Base-by-base conservation (phyloP, 768 basidiomycete genomes). In the Hydnomerulius pinastri region DNA sequence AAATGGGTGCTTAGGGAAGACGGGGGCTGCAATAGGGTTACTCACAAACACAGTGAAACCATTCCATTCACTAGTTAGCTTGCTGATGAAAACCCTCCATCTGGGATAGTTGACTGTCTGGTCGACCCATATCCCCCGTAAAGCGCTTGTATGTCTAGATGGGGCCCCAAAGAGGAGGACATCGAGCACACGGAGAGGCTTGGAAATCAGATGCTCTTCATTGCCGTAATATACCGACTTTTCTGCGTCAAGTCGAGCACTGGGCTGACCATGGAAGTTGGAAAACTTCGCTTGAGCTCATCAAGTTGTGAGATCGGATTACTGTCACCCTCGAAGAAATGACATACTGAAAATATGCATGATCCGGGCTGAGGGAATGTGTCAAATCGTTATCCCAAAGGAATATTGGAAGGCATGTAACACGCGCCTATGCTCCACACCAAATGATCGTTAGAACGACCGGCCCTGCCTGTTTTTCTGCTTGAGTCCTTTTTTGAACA, bases 21-120 rank as follows among this genome's bases (percentile, higher is more conserved):
- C 6, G 18, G 13, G 3, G 18, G n/a, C n/a, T 13, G 4, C 18
- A 27, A 32, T 5, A n/a, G 30, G 25, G 41, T 17, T 10, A 59
- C 76, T 21, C 40, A 81, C 81, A 50, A 73, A 76, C 28, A 78
- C 71, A 20, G 72, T 74, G 39, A 78, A 71, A 35, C 74, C 73
- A 46, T 72, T 62, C 80, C 77, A 78, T 54, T 81, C 76, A 5
- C 65, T 64, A 25, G 66, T 71, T 20, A 79, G 63, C 17, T 73
- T 72, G 7, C 45, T 44, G 20, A 80, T 70, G 44, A 75, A 73
- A 4, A 66, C 59, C 3, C 60, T 54, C 77, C 78, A 81, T 6
- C 64, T 55, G 7, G 58, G 55, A 18, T 63, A 50, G 27, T 71
- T 68, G 47, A 77, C 66, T 6, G 72, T 64, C 1, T 61, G 55